These are phyloP conservation scores for Balamuthia mandrillaris DNA, from an alignment of 208 protist genomes.

Conservation along the genomic window DNA sequence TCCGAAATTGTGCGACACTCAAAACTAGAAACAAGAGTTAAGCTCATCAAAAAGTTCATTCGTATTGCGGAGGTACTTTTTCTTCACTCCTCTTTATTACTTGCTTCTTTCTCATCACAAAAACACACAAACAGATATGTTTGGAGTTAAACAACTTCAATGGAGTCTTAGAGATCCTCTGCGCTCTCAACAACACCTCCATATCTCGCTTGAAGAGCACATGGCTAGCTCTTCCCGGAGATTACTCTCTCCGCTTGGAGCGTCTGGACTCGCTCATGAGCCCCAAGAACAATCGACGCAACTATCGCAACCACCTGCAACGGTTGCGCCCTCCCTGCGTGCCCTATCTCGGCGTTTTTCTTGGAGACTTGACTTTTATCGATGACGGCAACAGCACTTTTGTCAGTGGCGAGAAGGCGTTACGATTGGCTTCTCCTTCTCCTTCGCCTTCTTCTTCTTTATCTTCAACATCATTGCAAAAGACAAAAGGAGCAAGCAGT, in stretches of 20 bases:
- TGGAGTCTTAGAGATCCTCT: conserved; percentile 7
- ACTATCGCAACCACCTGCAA: background rate
- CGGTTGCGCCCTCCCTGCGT: background rate
- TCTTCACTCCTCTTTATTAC: background rate
- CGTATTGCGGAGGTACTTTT: background rate
- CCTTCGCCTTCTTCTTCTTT: too few species aligned
- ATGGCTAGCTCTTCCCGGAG: background rate
- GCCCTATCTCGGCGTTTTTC: conserved; percentile 1
- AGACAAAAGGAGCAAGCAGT: too few species aligned
- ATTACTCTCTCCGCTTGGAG: too few species aligned
- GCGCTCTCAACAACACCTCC: conserved; percentile 15
- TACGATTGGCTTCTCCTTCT: too few species aligned
- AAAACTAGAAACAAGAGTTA: background rate
- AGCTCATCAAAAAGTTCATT: conserved; percentile 20
- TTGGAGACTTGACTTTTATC: background rate
- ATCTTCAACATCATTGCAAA: too few species aligned
- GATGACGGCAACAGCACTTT: background rate
- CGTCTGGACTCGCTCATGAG: conserved; percentile 1
- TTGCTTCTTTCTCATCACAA: background rate
- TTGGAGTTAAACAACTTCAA: conserved; percentile 1
- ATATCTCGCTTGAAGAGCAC: conserved; percentile 23
- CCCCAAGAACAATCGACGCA: background rate
- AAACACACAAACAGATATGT: background rate
- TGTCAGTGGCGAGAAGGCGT: too few species aligned
- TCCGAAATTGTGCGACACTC: background rate